Evolutionary conservation across 805 yeast genomes (phyloP).

Genomic region (Nakazawaea anatomiae): DNA sequence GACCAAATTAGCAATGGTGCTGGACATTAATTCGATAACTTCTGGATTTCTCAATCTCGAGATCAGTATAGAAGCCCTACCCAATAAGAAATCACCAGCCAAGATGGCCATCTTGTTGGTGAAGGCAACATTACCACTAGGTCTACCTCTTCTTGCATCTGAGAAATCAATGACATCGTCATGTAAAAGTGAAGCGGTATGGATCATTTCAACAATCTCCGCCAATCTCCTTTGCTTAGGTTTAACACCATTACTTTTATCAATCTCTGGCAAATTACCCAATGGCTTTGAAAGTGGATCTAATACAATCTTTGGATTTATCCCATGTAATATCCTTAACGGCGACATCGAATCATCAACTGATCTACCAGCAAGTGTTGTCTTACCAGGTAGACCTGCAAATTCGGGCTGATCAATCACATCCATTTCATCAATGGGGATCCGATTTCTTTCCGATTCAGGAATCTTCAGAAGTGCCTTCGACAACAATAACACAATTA

Average conservation of each 20-base stretch:
- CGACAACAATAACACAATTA: slow-evolving; percentile 76
- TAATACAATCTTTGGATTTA: slow-evolving; percentile 75
- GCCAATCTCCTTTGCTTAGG: slow-evolving; percentile 96
- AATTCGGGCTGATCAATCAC: slow-evolving; percentile 62
- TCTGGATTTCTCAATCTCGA: slow-evolving; percentile 94
- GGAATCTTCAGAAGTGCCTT: slow-evolving; percentile 81
- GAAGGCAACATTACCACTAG: slow-evolving; percentile 89
- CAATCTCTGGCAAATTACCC: slow-evolving; percentile 56
- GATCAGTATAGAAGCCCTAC: slow-evolving; percentile 93
- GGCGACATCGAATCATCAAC: slow-evolving; percentile 71
- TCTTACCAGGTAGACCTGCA: slow-evolving; percentile 47
- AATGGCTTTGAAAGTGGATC: slow-evolving; percentile 84
- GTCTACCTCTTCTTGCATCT: slow-evolving; percentile 84
- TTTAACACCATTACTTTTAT: slow-evolving; percentile 65
- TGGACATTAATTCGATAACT: slow-evolving; percentile 91
- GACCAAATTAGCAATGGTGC: slow-evolving; percentile 92
- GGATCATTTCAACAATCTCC: slow-evolving; percentile 97
- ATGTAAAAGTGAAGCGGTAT: slow-evolving; percentile 90
- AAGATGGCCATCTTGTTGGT: slow-evolving; percentile 96
- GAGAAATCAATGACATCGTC: slow-evolving; percentile 95
- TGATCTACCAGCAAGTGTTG: slow-evolving; percentile 54
- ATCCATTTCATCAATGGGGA: slow-evolving; percentile 55
- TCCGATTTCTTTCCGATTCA: slow-evolving; percentile 54
- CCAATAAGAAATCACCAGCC: slow-evolving; percentile 93
- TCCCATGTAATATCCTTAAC: slow-evolving; percentile 77